These are phyloP conservation scores for Penicillium sp. DNA, from an alignment of 2,329 filamentous ascomycete species.

Conservation along the genomic window DNA sequence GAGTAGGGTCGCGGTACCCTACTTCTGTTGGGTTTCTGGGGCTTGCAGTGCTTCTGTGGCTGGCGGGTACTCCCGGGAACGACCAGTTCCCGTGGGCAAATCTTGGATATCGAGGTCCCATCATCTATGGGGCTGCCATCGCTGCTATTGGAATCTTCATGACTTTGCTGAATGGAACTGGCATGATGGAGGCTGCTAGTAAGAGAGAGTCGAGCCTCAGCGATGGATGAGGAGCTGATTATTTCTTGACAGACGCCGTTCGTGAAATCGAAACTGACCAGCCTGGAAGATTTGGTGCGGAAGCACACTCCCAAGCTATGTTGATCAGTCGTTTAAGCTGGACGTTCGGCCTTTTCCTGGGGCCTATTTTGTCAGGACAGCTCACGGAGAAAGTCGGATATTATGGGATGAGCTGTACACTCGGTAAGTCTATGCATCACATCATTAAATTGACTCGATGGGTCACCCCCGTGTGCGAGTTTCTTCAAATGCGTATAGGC, in stretches of 20 bases:
- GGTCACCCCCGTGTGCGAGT: not conserved
- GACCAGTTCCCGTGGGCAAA: slow-evolving; percentile 36
- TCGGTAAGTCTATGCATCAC: not conserved
- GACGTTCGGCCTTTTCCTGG: not conserved
- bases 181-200: slow-evolving; percentile 40
- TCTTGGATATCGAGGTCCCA: slow-evolving; percentile 22
- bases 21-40: slow-evolving; percentile 34
- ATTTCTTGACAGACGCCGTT: not conserved
- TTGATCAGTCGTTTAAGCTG: slow-evolving; percentile 6
- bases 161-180: slow-evolving; percentile 37
- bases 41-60: slow-evolving; percentile 35
- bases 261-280: not conserved
- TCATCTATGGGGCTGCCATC: slow-evolving; percentile 33
- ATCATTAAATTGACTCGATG: not conserved
- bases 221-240: not conserved
- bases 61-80: slow-evolving; percentile 38
- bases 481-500: not conserved
- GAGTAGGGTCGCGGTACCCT: slow-evolving; percentile 33
- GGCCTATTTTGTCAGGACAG: not conserved
- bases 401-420: not conserved
- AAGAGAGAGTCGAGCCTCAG: slow-evolving; percentile 12
- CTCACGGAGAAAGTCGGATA: slow-evolving; percentile 2
- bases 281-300: not conserved
- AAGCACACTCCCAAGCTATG: slow-evolving; percentile 1
- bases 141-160: slow-evolving; percentile 32